These are phyloP conservation scores for Pythium brassicae DNA, from an alignment of 352 stramenopile species.

Conservation along the genomic window DNA sequence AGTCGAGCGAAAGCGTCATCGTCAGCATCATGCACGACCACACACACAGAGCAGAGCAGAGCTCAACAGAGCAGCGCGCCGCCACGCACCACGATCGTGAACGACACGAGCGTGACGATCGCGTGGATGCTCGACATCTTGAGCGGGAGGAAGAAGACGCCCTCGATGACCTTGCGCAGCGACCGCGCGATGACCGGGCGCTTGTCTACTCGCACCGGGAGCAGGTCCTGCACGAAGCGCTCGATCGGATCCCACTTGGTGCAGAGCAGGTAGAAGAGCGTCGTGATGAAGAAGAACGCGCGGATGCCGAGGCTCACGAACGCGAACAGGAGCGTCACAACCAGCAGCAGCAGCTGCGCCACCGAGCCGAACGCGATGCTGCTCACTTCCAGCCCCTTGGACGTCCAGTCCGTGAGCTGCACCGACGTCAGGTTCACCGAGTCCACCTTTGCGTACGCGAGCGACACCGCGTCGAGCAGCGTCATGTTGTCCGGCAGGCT, in stretches of 20 bases:
- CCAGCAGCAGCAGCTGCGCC: slow-evolving; percentile 70
- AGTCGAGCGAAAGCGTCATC: neutral
- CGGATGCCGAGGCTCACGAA: slow-evolving; percentile 85
- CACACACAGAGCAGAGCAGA: neutral
- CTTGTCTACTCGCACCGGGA: slow-evolving; percentile 75
- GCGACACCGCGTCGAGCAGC: slow-evolving; percentile 58
- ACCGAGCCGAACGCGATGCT: slow-evolving; percentile 79
- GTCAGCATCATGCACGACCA: slow-evolving; percentile 1
- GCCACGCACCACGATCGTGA: slow-evolving; percentile 75
- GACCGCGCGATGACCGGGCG: slow-evolving; percentile 64
- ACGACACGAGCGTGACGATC: slow-evolving; percentile 85
- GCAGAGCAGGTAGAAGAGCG: slow-evolving; percentile 83
- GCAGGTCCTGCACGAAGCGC: slow-evolving; percentile 69
- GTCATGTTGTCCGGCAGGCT: slow-evolving; percentile 80
- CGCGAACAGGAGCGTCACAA: slow-evolving; percentile 75
- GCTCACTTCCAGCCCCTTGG: slow-evolving; percentile 79
- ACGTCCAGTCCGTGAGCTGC: slow-evolving; percentile 83
- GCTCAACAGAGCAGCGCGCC: too few relatives aligned
- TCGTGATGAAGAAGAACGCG: slow-evolving; percentile 86
- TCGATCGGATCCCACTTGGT: slow-evolving; percentile 87
- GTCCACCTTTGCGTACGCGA: slow-evolving; percentile 82
- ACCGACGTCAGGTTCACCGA: slow-evolving; percentile 83
- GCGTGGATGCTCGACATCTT: slow-evolving; percentile 88
- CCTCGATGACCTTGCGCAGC: slow-evolving; percentile 76
- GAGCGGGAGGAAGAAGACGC: slow-evolving; percentile 83